A percentile compares a stretch with the other conserved stretches of the same genome.
Evolutionary conservation across 2,329 filamentous ascomycete genomes (phyloP).

Genomic region (Pestalotiopsis sp.): DNA sequence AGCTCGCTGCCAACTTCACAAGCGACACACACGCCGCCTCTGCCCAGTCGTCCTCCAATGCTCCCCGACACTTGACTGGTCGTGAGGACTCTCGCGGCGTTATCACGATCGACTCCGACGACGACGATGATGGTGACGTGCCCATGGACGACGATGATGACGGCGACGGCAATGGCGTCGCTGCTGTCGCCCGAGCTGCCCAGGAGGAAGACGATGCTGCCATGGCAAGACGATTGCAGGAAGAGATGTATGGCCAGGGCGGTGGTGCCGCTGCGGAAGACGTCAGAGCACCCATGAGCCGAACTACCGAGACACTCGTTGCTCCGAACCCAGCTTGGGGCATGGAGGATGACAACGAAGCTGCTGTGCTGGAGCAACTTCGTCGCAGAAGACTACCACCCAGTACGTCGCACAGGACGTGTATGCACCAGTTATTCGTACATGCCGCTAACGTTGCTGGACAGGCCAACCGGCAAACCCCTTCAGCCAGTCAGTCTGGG

Average conservation of each 20-base stretch:
- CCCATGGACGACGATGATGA: conserved; percentile 38
- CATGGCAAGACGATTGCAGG: conserved; percentile 87
- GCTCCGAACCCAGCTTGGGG: conserved; percentile 62
- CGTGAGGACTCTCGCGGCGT: conserved; percentile 60
- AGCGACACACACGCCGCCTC: conserved; percentile 34
- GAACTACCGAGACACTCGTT: conserved; percentile 89
- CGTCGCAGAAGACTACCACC: conserved; percentile 43
- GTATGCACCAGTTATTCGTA: conserved; percentile 11
- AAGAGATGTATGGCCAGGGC: conserved; percentile 73
- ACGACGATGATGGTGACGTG: conserved; percentile 58
- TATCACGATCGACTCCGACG: conserved; percentile 78
- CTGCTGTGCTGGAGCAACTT: conserved; percentile 67
- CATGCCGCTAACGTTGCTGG: background rate
- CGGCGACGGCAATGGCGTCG: conserved; percentile 41
- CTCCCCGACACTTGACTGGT: conserved; percentile 28
- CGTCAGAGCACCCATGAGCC: conserved; percentile 86
- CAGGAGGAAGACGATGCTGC: conserved; percentile 87
- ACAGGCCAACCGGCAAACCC: conserved; percentile 24
- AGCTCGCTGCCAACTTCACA: conserved; percentile 57
- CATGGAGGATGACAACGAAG: conserved; percentile 57
- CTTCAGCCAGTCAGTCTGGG: conserved; percentile 34
- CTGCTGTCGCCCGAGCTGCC: conserved; percentile 46
- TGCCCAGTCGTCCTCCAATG: conserved; percentile 26
- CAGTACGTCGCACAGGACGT: conserved; percentile 19
- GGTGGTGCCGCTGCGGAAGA: conserved; percentile 41